phyloP scores from a whole-genome alignment of 192 early-diverging fungal genomes.

The Gaertneriomyces semiglobifer region DNA sequence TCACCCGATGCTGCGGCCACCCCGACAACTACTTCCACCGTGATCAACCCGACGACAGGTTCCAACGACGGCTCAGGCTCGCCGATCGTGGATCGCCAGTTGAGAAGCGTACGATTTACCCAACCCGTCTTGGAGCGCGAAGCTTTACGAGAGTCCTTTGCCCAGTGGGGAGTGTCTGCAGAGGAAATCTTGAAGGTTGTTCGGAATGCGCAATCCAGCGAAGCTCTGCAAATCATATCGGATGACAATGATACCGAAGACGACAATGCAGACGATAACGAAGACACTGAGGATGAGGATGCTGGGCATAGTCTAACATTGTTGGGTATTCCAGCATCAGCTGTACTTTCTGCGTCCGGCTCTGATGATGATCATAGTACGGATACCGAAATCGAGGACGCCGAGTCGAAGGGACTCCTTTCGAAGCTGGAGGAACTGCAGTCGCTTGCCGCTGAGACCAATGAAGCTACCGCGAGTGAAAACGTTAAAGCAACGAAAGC shows the following conservation, averaged over 20 bases:
- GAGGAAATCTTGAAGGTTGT: background rate
- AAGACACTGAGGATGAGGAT: background rate
- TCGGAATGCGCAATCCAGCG: background rate
- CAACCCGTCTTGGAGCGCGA: slow-evolving; percentile 23
- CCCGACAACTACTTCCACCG: background rate
- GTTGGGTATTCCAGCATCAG: background rate
- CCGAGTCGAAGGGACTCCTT: background rate
- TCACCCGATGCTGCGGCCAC: background rate
- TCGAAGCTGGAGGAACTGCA: background rate
- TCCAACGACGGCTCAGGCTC: background rate
- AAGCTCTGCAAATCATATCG: background rate
- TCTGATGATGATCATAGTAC: background rate
- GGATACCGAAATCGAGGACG: background rate
- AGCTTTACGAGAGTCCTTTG: slow-evolving; percentile 17
- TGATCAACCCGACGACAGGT: background rate
- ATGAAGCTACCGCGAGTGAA: too few relatives aligned
- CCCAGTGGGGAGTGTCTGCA: slow-evolving; percentile 6
- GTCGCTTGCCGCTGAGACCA: too few relatives aligned
- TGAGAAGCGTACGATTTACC: slow-evolving; percentile 19
- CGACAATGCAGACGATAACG: background rate
- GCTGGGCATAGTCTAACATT: background rate
- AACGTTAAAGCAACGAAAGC: too few relatives aligned
- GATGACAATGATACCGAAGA: background rate
- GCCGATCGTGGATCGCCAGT: background rate
- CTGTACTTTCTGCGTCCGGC: background rate